These are phyloP conservation scores for Castanea mollissima DNA, from an alignment of 306 rosid species.

Conservation along the genomic window DNA sequence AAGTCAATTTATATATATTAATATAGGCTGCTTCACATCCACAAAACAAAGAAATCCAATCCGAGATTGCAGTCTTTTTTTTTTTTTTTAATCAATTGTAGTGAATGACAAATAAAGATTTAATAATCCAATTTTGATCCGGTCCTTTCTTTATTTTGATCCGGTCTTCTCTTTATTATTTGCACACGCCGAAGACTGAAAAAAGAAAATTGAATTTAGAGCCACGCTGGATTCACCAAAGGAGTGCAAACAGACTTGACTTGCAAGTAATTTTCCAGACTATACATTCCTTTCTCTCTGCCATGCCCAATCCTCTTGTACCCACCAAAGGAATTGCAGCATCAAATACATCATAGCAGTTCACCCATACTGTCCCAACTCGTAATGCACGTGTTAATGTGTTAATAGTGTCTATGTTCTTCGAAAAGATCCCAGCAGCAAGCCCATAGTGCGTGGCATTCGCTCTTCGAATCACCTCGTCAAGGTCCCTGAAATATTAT, in stretches of 20 bases:
- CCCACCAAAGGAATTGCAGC: conserved; percentile 95
- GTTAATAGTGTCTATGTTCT: conserved; percentile 69
- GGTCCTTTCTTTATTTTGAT: too few species aligned
- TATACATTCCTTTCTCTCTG: conserved; percentile 79
- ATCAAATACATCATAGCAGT: conserved; percentile 76
- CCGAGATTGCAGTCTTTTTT: too few species aligned
- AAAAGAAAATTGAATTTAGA: conserved; percentile 27
- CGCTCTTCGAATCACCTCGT: conserved; percentile 72
- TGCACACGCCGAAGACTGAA: background rate
- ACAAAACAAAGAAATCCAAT: too few species aligned
- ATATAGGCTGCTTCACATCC: too few species aligned
- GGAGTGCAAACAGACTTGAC: conserved; percentile 84
- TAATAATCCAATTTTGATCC: too few species aligned
- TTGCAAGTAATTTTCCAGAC: conserved; percentile 83
- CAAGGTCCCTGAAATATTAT: conserved; percentile 44
- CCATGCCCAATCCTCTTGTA: conserved; percentile 90
- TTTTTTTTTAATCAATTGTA: too few species aligned
- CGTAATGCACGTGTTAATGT: conserved; percentile 65
- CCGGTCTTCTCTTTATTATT: background rate
- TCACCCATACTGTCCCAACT: conserved; percentile 76
- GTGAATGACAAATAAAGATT: too few species aligned
- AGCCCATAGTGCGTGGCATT: conserved; percentile 70
- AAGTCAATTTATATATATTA: too few species aligned
- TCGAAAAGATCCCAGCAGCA: conserved; percentile 83
- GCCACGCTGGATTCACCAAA: conserved; percentile 82